Percentiles rank a stretch among this genome's conserved stretches.
Evolutionary conservation across 768 basidiomycete species (phyloP).

Genomic region (Austroboletus eburneus): DNA sequence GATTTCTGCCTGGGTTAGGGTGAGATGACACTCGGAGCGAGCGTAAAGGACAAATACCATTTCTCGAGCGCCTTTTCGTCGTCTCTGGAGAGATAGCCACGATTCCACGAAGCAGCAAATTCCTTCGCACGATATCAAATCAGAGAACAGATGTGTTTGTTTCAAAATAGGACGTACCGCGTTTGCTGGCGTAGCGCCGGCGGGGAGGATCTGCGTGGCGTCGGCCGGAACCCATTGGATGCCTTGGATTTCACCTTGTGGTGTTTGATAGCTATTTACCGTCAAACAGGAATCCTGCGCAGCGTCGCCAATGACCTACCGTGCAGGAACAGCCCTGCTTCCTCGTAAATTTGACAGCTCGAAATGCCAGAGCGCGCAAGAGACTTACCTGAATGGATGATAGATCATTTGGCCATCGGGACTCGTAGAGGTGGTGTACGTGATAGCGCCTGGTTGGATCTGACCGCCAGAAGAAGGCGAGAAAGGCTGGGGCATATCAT

Average conservation of each 20-base stretch:
- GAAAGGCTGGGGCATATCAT: conserved; percentile 29
- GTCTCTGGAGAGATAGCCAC: conserved; percentile 36
- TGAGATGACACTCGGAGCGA: conserved; percentile 11
- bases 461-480: conserved; percentile 34
- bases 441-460: conserved; percentile 64
- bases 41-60: conserved; percentile 35
- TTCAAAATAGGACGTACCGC: conserved; percentile 38
- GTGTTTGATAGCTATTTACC: conserved; percentile 60
- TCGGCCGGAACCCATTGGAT: conserved; percentile 68
- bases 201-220: conserved; percentile 55
- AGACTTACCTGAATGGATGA: conserved; percentile 68
- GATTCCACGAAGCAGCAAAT: conserved; percentile 54
- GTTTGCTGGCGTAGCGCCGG: conserved; percentile 56
- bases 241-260: conserved; percentile 62
- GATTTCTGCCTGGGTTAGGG: conserved; percentile 40
- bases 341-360: conserved; percentile 11
- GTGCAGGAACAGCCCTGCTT: conserved; percentile 66
- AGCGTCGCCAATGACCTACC: conserved; percentile 40
- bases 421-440: conserved; percentile 63
- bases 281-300: conserved; percentile 6
- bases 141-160: conserved; percentile 1
- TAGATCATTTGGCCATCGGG: conserved; percentile 62
- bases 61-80: conserved; percentile 42
- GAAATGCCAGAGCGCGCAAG: not conserved
- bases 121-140: conserved; percentile 38